Evolutionary conservation across 1,284 basidiomycete genomes (phyloP).

Genomic region (Heimioporus retisporus): DNA sequence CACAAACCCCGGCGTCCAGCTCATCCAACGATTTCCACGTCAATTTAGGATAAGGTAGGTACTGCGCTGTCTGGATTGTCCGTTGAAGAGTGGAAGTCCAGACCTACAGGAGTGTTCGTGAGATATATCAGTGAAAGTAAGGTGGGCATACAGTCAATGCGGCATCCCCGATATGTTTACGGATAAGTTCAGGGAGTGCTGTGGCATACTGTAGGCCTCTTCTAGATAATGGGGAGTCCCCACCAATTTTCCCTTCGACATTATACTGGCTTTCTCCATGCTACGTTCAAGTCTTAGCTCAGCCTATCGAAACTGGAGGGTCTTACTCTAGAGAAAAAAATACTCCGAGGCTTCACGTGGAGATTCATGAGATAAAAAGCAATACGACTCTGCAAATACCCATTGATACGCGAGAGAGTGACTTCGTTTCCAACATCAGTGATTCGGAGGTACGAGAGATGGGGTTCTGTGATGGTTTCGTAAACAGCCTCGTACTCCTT

Average conservation of each 20-base stretch:
- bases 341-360: slow-evolving; percentile 96
- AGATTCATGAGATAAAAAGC: slow-evolving; percentile 99
- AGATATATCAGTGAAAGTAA: slow-evolving; percentile 20
- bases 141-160: slow-evolving; percentile 77
- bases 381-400: slow-evolving; percentile 96
- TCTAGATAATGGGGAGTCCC: slow-evolving; percentile 90
- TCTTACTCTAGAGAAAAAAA: slow-evolving; percentile 94
- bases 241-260: slow-evolving; percentile 97
- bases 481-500: slow-evolving; percentile 97
- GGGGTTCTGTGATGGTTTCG: slow-evolving; percentile 91
- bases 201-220: slow-evolving; percentile 89
- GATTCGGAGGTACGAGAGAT: slow-evolving; percentile 90
- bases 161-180: slow-evolving; percentile 92
- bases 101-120: slow-evolving; percentile 60
- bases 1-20: slow-evolving; percentile 98
- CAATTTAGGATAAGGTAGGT: slow-evolving; percentile 90
- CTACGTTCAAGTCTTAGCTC: slow-evolving; percentile 51
- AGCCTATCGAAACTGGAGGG: slow-evolving; percentile 19
- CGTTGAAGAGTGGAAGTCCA: slow-evolving; percentile 98
- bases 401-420: slow-evolving; percentile 86
- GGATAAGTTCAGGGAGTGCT: slow-evolving; percentile 90
- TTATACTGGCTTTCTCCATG: slow-evolving; percentile 99
- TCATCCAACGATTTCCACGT: slow-evolving; percentile 99
- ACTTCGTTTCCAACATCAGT: slow-evolving; percentile 92
- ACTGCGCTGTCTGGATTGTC: slow-evolving; percentile 92